phyloP scores from a whole-genome alignment of 148 eudicot genomes.

The Fagopyrum esculentum region DNA sequence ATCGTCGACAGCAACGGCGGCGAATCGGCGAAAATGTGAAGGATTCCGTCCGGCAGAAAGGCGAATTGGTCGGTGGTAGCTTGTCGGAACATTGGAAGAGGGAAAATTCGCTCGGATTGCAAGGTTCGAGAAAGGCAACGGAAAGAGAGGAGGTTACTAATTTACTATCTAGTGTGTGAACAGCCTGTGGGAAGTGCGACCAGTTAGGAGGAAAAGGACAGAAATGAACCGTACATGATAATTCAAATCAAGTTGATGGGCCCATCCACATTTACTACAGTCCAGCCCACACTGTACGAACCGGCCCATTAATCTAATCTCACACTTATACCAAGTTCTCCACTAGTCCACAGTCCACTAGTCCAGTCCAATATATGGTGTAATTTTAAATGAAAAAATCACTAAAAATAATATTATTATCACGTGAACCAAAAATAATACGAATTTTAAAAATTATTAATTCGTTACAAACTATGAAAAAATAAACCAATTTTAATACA shows the following conservation, averaged over 20 bases:
- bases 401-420: too few species aligned
- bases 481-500: too few species aligned
- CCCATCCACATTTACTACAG: not conserved
- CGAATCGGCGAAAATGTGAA: not conserved
- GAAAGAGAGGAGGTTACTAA: not conserved
- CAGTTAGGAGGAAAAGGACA: not conserved
- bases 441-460: too few species aligned
- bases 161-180: not conserved
- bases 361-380: too few species aligned
- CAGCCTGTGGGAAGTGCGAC: conserved; percentile 9
- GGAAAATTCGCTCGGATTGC: conserved; percentile 32
- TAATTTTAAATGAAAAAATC: too few species aligned
- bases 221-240: not conserved
- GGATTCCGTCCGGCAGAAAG: conserved; percentile 9
- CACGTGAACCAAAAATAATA: too few species aligned
- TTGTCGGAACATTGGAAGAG: conserved; percentile 35
- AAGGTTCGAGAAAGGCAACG: conserved; percentile 23
- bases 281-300: not conserved
- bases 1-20: not conserved
- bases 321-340: too few species aligned
- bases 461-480: too few species aligned
- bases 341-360: too few species aligned
- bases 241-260: not conserved
- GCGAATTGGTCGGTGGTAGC: conserved; percentile 23
- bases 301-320: not conserved